Evolutionary conservation across 495 filamentous ascomycete genomes (phyloP), one percentile per base, ranked within the genome.

Genomic region (Chaetomium tenue): DNA sequence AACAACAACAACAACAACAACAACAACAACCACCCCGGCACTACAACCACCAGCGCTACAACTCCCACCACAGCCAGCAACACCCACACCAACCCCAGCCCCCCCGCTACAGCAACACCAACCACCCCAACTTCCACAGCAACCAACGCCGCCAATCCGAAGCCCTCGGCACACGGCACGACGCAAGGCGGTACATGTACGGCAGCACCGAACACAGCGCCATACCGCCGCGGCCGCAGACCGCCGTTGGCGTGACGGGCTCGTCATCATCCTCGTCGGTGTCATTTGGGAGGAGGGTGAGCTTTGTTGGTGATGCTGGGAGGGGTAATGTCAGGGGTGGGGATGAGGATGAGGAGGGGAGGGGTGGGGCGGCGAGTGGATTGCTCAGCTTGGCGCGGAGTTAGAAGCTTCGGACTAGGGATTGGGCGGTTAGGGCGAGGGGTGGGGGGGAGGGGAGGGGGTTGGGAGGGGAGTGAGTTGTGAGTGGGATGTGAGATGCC

Each of bases 381-480:
- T 22, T 78, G 57, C 58, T 78, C n/a, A 73, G 74, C 47, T 64
- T 78, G 37, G 68, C 71, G 16, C 65, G 70, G 33, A 60, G 70
- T 22, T 72, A 68, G 63, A 59, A 22, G 51, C 57, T 52, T 28
- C 40, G 51, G 44, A 60, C 57, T 6, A 47, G 26, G 42, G n/a
- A 37, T 6, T 60, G 58, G 58, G 39, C 9, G 25, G 25, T 37
- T 16, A 16, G 26, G 25, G 28, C 13, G 51, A 16, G 16, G 28
- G 26, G 2, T 26, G 16, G 0, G 53, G 53, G 28, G 23, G 23
- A 37, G 33, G 8, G 33, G 33, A 37, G 33, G 33, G 33, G 33
- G 33, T 37, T 37, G 33, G 9, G 33, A 6, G 28, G 28, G 28
- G 28, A 30, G 28, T 30, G 33, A 37, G 33, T 37, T 37, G 5